A percentile compares a stretch with the other conserved stretches of the same genome.
These are phyloP conservation scores for Termitomyces heimii DNA, from an alignment of 768 basidiomycete genomes.

Conservation along the genomic window DNA sequence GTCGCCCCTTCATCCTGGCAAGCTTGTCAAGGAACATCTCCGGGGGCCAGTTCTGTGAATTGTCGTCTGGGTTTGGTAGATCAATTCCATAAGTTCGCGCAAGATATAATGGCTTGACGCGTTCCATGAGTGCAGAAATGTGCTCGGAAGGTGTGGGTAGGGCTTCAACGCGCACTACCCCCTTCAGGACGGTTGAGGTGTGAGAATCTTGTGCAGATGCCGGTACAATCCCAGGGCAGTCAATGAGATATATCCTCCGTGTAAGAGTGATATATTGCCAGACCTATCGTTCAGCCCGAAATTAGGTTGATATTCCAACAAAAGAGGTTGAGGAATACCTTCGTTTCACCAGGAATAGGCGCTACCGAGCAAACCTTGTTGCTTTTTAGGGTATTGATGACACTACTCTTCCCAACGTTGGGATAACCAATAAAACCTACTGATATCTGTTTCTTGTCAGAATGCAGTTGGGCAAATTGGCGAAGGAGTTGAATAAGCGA, in stretches of 20 bases:
- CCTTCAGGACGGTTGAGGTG: conserved; percentile 90
- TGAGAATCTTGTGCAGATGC: conserved; percentile 88
- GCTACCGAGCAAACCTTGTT: conserved; percentile 97
- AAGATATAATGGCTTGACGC: conserved; percentile 92
- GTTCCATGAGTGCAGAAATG: conserved; percentile 79
- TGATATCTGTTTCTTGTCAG: conserved; percentile 98
- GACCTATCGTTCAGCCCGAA: conserved; percentile 36
- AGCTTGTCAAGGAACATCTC: conserved; percentile 80
- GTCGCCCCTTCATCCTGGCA: conserved; percentile 85
- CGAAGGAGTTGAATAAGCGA: conserved; percentile 95
- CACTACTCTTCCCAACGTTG: conserved; percentile 95
- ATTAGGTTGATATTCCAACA: conserved; percentile 10
- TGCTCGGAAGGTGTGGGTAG: conserved; percentile 90
- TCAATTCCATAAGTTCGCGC: conserved; percentile 77
- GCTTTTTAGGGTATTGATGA: conserved; percentile 98
- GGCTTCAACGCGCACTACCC: conserved; percentile 94
- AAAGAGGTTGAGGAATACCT: conserved; percentile 33
- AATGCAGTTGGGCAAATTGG: conserved; percentile 94
- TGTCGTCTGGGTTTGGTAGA: conserved; percentile 52
- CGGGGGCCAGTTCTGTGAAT: conserved; percentile 54
- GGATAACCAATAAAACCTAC: conserved; percentile 98
- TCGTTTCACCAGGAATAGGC: conserved; percentile 97
- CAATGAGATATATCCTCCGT: conserved; percentile 95
- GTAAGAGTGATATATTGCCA: conserved; percentile 99
- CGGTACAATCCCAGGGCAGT: conserved; percentile 97